A percentile compares a stretch with the other conserved stretches of the same genome.
These are phyloP conservation scores for Verticillium longisporum DNA, from an alignment of 2,329 filamentous ascomycete species.

Conservation along the genomic window DNA sequence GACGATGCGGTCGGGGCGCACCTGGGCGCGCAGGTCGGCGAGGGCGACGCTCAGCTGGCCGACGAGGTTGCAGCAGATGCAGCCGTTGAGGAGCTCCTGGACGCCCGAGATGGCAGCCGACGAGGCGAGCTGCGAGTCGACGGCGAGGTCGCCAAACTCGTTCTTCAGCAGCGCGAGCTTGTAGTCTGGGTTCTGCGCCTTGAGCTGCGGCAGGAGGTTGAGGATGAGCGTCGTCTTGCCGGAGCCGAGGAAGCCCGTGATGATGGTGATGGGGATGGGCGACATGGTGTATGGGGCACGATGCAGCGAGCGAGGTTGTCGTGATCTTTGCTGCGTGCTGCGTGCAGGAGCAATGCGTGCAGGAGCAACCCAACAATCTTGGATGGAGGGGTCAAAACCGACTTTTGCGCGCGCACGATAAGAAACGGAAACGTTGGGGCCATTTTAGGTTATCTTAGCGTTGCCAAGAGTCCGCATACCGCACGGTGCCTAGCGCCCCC, in stretches of 20 bases:
- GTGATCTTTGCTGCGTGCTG: background rate
- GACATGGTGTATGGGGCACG: conserved; percentile 36
- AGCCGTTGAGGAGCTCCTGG: conserved; percentile 89
- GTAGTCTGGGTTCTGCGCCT: conserved; percentile 64
- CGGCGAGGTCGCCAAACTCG: conserved; percentile 90
- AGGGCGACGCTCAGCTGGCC: conserved; percentile 82
- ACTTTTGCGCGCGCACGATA: background rate
- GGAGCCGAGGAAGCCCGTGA: conserved; percentile 92
- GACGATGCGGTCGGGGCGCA: conserved; percentile 74
- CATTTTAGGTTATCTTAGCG: background rate
- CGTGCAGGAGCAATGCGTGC: too few species aligned
- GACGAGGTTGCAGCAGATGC: conserved; percentile 98
- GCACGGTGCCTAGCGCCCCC: background rate
- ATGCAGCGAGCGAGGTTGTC: too few species aligned
- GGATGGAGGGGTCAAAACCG: background rate
- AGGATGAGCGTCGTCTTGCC: conserved; percentile 96
- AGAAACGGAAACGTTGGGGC: background rate
- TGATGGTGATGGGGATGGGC: conserved; percentile 83
- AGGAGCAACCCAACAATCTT: background rate
- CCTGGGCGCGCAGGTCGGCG: conserved; percentile 55
- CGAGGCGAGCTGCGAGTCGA: conserved; percentile 86
- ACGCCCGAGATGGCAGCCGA: conserved; percentile 81
- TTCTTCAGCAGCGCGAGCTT: conserved; percentile 94
- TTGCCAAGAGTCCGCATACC: background rate
- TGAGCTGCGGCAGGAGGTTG: conserved; percentile 85